Percentiles rank a stretch among this genome's conserved stretches.
Conservation (phyloP, 2,329 filamentous ascomycete genomes). For the Claviceps paspali region DNA sequence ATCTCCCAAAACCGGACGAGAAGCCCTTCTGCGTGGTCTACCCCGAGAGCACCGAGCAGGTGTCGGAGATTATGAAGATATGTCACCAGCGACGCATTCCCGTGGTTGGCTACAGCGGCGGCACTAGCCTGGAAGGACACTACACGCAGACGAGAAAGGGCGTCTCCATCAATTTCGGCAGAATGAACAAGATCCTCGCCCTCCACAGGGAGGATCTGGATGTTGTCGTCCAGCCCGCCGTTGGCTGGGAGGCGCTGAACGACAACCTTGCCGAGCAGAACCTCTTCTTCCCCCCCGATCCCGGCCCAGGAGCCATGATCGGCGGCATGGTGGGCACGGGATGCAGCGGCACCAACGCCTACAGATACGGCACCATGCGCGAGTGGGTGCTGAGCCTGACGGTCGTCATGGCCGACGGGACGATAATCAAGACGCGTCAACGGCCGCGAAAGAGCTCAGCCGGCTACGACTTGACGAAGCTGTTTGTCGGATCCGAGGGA, state of each 20-base stretch:
- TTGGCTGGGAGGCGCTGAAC: conserved; percentile 79
- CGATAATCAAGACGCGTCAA: conserved; percentile 77
- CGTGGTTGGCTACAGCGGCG: conserved; percentile 74
- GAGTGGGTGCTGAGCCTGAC: conserved; percentile 84
- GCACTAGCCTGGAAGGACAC: conserved; percentile 80
- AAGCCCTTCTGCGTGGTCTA: conserved; percentile 58
- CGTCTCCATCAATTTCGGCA: conserved; percentile 70
- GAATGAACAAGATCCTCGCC: conserved; percentile 68
- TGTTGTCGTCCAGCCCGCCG: conserved; percentile 62
- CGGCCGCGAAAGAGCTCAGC: conserved; percentile 79
- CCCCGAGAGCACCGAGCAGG: conserved; percentile 64
- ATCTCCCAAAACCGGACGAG: conserved; percentile 32
- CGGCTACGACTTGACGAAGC: conserved; percentile 78
- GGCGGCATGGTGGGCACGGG: conserved; percentile 73
- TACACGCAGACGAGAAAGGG: conserved; percentile 71
- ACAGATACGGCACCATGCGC: conserved; percentile 86
- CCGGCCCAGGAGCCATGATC: conserved; percentile 82
- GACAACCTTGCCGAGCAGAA: conserved; percentile 57
- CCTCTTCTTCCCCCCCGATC: conserved; percentile 85
- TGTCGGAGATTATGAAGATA: conserved; percentile 75
- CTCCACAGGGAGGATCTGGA: conserved; percentile 68
- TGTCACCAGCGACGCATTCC: conserved; percentile 71
- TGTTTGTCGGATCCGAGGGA: conserved; percentile 84
- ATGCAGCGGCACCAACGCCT: conserved; percentile 70
- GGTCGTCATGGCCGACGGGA: conserved; percentile 80